Conservation (phyloP, 768 basidiomycete genomes). For the Clathrus columnatus region DNA sequence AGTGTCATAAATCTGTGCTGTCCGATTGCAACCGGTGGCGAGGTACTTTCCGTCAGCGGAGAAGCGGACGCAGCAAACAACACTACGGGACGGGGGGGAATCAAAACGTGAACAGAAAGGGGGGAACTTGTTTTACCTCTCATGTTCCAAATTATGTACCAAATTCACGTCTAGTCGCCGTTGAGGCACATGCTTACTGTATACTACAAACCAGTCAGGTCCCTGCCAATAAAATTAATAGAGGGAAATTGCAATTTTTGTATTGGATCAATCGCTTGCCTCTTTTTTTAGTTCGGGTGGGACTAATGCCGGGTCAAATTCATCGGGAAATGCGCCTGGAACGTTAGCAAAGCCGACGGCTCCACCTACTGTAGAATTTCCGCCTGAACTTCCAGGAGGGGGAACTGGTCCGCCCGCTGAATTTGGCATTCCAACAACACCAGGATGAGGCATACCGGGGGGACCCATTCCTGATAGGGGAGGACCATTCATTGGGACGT, state of each 20-base stretch:
- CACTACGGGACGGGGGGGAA: constrained; percentile 29
- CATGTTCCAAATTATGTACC: constrained; percentile 84
- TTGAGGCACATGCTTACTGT: constrained; percentile 68
- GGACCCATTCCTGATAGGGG: background rate
- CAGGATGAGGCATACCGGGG: background rate
- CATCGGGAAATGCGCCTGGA: constrained; percentile 31
- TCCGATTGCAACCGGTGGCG: constrained; percentile 94
- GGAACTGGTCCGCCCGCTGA: constrained; percentile 24
- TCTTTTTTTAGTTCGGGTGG: constrained; percentile 58
- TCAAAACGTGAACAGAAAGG: background rate
- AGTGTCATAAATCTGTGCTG: constrained; percentile 91
- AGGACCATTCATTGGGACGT: background rate
- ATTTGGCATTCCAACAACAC: constrained; percentile 17
- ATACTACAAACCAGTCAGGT: constrained; percentile 81
- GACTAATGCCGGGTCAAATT: constrained; percentile 35
- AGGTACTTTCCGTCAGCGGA: constrained; percentile 89
- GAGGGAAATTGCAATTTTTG: constrained; percentile 46
- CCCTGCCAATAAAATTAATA: constrained; percentile 32
- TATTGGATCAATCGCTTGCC: no score
- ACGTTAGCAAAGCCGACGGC: background rate
- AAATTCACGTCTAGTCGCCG: constrained; percentile 68
- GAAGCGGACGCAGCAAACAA: constrained; percentile 87
- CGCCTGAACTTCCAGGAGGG: background rate
- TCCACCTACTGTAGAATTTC: background rate
- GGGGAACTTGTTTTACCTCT: constrained; percentile 44